Percentiles rank a stretch among this genome's conserved stretches.
Conservation (phyloP, 345 rosid species). For the Eutrema japonicum region DNA sequence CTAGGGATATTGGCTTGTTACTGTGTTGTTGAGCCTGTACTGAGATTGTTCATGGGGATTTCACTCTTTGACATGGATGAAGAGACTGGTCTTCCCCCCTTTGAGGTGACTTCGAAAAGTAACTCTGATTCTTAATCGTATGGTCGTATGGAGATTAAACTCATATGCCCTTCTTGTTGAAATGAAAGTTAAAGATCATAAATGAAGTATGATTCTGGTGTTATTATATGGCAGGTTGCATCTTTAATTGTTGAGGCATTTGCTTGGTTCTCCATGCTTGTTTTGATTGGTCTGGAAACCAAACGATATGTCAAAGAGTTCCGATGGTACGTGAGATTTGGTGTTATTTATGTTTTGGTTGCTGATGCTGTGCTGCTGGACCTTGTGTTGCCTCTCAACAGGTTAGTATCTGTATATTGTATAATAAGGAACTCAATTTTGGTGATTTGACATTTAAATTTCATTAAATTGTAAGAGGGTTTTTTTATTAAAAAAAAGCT, state of each 20-base stretch:
- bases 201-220: neutral
- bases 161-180: constrained; percentile 9
- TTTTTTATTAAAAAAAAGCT: neutral
- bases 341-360: constrained; percentile 76
- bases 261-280: constrained; percentile 84
- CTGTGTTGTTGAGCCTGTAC: constrained; percentile 72
- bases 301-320: constrained; percentile 67
- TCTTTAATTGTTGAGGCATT: constrained; percentile 68
- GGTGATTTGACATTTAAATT: neutral
- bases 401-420: constrained; percentile 45
- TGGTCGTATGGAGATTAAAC: neutral
- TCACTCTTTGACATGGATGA: constrained; percentile 68
- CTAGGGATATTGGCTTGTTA: constrained; percentile 67
- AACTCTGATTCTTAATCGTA: constrained; percentile 8
- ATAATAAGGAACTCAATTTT: constrained; percentile 4
- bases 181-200: constrained; percentile 12
- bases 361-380: constrained; percentile 86
- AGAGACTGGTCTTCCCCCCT: constrained; percentile 67
- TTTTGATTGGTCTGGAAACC: constrained; percentile 69
- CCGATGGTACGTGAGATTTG: constrained; percentile 89
- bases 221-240: constrained; percentile 50
- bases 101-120: constrained; percentile 58
- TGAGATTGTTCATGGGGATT: constrained; percentile 68
- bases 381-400: constrained; percentile 59
- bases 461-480: no score